These are phyloP conservation scores for Casuarina equisetifolia DNA, from an alignment of 306 rosid species.

Conservation along the genomic window DNA sequence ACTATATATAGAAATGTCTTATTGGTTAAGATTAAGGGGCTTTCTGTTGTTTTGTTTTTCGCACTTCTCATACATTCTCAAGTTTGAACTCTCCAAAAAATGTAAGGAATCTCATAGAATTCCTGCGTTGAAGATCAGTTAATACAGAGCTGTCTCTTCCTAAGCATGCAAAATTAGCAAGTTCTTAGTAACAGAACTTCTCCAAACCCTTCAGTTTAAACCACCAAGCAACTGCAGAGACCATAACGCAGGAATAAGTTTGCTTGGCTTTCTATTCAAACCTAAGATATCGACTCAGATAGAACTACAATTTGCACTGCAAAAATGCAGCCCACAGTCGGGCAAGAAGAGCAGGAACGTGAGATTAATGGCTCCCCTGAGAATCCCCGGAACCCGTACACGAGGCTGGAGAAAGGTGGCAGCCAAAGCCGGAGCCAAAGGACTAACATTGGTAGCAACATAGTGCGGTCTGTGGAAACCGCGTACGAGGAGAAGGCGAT, in stretches of 20 bases:
- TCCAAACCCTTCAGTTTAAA: neutral
- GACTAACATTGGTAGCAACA: neutral
- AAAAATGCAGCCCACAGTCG: neutral
- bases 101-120: too few species aligned
- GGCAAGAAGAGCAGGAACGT: too few species aligned
- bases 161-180: neutral
- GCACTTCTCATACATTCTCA: neutral
- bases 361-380: too few species aligned
- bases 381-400: neutral
- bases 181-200: neutral
- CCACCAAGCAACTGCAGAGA: neutral
- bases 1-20: neutral
- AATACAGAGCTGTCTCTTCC: neutral
- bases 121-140: neutral
- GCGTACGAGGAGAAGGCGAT: neutral
- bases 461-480: neutral
- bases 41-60: neutral
- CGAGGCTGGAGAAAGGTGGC: neutral
- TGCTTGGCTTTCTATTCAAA: neutral
- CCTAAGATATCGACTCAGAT: neutral
- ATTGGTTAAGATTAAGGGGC: neutral
- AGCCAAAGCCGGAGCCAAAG: neutral
- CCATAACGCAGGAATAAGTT: neutral
- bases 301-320: neutral
- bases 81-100: too few species aligned